Conservation (phyloP, 441 rosid genomes). For the Capsella rubella region DNA sequence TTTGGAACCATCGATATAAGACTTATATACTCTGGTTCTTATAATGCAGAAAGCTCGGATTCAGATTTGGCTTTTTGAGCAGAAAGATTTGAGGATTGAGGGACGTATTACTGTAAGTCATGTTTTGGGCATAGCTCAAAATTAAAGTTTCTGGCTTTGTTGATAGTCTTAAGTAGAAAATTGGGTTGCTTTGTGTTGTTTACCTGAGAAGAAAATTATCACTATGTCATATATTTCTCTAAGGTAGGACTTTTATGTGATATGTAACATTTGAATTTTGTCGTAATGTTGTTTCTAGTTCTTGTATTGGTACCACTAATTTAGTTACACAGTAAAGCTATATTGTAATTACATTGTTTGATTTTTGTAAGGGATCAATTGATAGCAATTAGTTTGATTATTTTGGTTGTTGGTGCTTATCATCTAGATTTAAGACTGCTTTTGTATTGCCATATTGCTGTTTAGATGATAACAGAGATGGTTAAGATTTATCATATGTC, state of each 20-base stretch:
- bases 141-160: not conserved
- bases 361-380: not conserved
- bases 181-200: not conserved
- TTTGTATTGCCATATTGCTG: not conserved
- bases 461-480: not conserved
- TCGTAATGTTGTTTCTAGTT: not conserved
- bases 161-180: not conserved
- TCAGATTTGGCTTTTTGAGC: conserved; percentile 16
- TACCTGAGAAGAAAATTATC: not conserved
- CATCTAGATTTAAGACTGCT: no score
- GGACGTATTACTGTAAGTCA: conserved; percentile 4
- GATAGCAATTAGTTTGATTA: not conserved
- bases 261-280: not conserved
- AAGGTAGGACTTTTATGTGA: not conserved
- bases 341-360: not conserved
- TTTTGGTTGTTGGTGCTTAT: no score
- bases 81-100: conserved; percentile 15
- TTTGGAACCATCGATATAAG: not conserved
- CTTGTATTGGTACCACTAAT: not conserved
- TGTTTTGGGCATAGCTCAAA: not conserved
- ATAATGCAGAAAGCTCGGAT: conserved; percentile 7
- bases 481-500: not conserved
- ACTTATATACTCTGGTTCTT: not conserved
- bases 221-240: not conserved
- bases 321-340: not conserved